Evolutionary conservation across 768 basidiomycete species (phyloP).

Genomic region (Candolleomyces efflorescens): DNA sequence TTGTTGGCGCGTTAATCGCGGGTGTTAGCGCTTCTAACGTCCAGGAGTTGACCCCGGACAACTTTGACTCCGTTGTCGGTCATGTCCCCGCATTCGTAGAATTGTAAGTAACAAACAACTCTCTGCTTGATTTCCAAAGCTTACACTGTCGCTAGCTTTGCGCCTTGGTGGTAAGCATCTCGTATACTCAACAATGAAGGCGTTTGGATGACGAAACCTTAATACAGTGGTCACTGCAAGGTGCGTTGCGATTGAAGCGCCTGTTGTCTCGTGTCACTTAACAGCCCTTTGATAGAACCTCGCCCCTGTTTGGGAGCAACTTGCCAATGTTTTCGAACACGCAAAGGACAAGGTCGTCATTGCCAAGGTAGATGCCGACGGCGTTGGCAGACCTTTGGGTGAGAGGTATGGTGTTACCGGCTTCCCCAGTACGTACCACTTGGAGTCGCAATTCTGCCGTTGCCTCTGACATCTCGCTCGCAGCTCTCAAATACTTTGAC

Average conservation of each 20-base stretch:
- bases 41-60: slow-evolving; percentile 66
- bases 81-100: slow-evolving; percentile 83
- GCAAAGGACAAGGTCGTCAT: slow-evolving; percentile 80
- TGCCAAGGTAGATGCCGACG: slow-evolving; percentile 93
- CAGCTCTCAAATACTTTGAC: slow-evolving; percentile 91
- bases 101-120: slow-evolving; percentile 56
- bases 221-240: slow-evolving; percentile 79
- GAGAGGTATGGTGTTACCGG: slow-evolving; percentile 76
- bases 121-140: not conserved
- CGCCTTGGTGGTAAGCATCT: slow-evolving; percentile 75
- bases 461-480: slow-evolving; percentile 10
- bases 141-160: slow-evolving; percentile 49
- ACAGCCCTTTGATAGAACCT: slow-evolving; percentile 56
- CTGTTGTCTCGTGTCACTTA: not conserved
- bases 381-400: slow-evolving; percentile 73
- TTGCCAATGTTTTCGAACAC: slow-evolving; percentile 81
- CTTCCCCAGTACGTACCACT: slow-evolving; percentile 69
- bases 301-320: slow-evolving; percentile 83
- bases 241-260: slow-evolving; percentile 29
- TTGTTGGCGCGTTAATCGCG: slow-evolving; percentile 53
- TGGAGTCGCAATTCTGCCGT: not conserved
- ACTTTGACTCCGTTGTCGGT: slow-evolving; percentile 75
- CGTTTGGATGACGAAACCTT: not conserved
- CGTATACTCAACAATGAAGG: not conserved
- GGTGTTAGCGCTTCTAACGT: slow-evolving; percentile 75